Evolutionary conservation across 1,139 yeast genomes (phyloP).

Genomic region (Blastobotrys apis): DNA sequence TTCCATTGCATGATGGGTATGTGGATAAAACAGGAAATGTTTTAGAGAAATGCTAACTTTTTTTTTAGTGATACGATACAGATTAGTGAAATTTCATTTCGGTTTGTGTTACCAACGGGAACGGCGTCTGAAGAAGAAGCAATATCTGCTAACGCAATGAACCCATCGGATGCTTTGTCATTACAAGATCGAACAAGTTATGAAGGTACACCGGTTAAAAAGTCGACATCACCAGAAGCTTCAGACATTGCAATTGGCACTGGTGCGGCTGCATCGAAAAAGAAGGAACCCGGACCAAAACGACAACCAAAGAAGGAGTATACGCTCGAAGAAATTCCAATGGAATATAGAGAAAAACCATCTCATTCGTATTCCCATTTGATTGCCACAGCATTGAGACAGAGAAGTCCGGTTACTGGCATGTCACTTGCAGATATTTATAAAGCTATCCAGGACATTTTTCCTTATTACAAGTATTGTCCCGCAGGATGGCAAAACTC

Average conservation of each 20-base stretch:
- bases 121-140: conserved; percentile 1
- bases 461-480: conserved; percentile 88
- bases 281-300: conserved; percentile 15
- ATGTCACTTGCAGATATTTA: conserved; percentile 82
- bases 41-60: conserved; percentile 8
- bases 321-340: conserved; percentile 66
- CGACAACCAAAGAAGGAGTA: conserved; percentile 31
- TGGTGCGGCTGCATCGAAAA: conserved; percentile 14
- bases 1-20: conserved; percentile 62
- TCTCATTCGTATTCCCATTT: conserved; percentile 71
- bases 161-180: neutral
- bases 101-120: conserved; percentile 65
- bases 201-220: conserved; percentile 3
- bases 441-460: conserved; percentile 77
- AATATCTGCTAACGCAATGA: neutral
- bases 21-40: conserved; percentile 8
- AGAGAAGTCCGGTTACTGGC: conserved; percentile 61
- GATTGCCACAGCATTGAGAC: conserved; percentile 71
- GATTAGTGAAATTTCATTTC: conserved; percentile 86
- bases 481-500: conserved; percentile 98
- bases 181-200: neutral
- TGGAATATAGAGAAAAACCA: conserved; percentile 79
- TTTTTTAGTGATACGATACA: conserved; percentile 67
- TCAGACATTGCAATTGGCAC: conserved; percentile 5
- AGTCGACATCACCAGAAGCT: conserved; percentile 1